These are phyloP conservation scores for Curvularia eragrostidis DNA, from an alignment of 2,329 filamentous ascomycete species.

Conservation along the genomic window DNA sequence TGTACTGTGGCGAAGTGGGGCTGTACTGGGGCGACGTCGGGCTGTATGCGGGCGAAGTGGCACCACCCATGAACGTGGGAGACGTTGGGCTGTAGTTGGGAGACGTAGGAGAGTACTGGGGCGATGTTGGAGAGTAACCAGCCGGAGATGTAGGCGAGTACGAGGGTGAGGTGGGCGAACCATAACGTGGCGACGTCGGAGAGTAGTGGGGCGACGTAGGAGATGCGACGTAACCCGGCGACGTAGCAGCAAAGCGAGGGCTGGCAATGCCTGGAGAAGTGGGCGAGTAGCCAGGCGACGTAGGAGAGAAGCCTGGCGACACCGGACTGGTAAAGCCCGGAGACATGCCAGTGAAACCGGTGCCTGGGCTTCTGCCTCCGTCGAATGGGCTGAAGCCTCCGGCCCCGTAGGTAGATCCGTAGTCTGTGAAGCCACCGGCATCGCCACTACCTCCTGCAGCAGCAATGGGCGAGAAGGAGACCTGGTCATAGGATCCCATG, in stretches of 20 bases:
- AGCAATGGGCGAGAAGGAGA: slow-evolving; percentile 76
- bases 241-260: slow-evolving; percentile 60
- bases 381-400: slow-evolving; percentile 72
- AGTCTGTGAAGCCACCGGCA: slow-evolving; percentile 64
- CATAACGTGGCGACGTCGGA: slow-evolving; percentile 63
- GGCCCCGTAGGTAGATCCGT: slow-evolving; percentile 69
- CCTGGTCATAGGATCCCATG: slow-evolving; percentile 65
- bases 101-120: slow-evolving; percentile 55
- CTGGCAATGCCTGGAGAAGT: slow-evolving; percentile 70
- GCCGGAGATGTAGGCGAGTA: slow-evolving; percentile 63
- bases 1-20: slow-evolving; percentile 74
- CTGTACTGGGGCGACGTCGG: slow-evolving; percentile 60
- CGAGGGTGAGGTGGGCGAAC: slow-evolving; percentile 59
- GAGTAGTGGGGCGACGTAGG: slow-evolving; percentile 67
- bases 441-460: slow-evolving; percentile 66
- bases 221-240: slow-evolving; percentile 59
- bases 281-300: slow-evolving; percentile 59
- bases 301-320: slow-evolving; percentile 56
- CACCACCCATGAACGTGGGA: slow-evolving; percentile 26
- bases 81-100: slow-evolving; percentile 59
- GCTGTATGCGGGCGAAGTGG: slow-evolving; percentile 61
- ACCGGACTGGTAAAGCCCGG: slow-evolving; percentile 49
- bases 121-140: slow-evolving; percentile 59
- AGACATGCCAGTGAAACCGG: slow-evolving; percentile 54
- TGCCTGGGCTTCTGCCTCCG: slow-evolving; percentile 68